Base-by-base conservation (phyloP, 2,329 filamentous ascomycete genomes). In the Lithohypha guttulata region DNA sequence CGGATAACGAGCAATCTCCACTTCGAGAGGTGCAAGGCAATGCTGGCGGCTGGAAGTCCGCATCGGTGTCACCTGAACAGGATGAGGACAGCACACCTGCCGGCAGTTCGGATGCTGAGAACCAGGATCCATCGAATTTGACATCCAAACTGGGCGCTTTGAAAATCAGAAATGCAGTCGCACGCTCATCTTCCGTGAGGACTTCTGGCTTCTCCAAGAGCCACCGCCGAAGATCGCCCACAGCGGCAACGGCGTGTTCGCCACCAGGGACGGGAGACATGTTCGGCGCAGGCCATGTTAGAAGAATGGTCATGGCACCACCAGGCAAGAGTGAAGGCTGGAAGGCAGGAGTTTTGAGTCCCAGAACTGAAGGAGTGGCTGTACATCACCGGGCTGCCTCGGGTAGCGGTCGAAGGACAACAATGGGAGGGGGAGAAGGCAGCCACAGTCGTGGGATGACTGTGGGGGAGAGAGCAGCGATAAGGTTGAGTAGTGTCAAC, bases 231-330 rank as follows among this genome's bases (percentile, higher is more conserved):
- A 69, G 75, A 43, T 76, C 72, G 46, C 75, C 72, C 5, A 71
- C 68, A 8, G 59, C 61, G 14, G 61, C 62, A 33, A 58, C 61
- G 4, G 59, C 33, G 9, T 30, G 23, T 20, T 72, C 69, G 39
- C 71, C 75, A 10, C 71, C 73, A 2, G 70, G 64, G 37, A 71
- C 76, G 48, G 73, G 70, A 42, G 61, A 63, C 6, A 65, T 79
- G 57, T 81, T 81, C 57, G 79, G 75, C 1, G 74, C 77, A 17
- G 69, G 71, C 39, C 77, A 80, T 45, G 77, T 78, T 18, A 66
- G 79, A 29, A 67, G 79, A 10, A 80, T 82, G 74, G 50, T 51
- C 23, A 44, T 44, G 28, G 72, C 77, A 26, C 76, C 71, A 53
- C 70, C 66, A 33, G 71, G 77, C 21, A 74, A 73, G 48, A 72